Conservation (phyloP, 495 filamentous ascomycete genomes). For the Aspergillus conjunctus region DNA sequence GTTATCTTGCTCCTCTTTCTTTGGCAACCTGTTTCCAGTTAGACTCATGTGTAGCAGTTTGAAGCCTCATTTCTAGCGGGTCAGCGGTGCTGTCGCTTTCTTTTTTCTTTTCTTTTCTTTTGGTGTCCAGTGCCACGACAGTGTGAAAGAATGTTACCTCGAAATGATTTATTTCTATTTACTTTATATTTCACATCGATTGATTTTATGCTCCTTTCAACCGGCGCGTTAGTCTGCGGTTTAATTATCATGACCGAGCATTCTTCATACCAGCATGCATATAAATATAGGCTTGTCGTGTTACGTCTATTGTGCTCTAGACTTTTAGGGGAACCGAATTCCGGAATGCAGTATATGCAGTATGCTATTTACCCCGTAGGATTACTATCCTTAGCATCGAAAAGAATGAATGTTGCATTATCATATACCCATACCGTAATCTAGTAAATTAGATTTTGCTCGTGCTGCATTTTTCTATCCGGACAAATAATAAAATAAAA, state of each 20-base stretch:
- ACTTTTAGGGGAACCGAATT: too few relatives aligned
- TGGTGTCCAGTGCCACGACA: not conserved
- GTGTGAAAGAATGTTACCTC: slow-evolving; percentile 3
- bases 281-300: too few relatives aligned
- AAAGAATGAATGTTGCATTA: too few relatives aligned
- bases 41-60: slow-evolving; percentile 9
- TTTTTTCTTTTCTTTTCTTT: slow-evolving; percentile 5
- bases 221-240: not conserved
- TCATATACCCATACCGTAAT: too few relatives aligned
- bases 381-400: too few relatives aligned
- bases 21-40: slow-evolving; percentile 1
- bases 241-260: too few relatives aligned
- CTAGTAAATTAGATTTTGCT: not conserved
- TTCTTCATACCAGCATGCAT: too few relatives aligned
- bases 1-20: slow-evolving; percentile 8
- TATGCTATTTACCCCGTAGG: too few relatives aligned
- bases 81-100: slow-evolving; percentile 25
- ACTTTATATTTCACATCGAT: not conserved
- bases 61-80: slow-evolving; percentile 12
- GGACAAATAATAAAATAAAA: not conserved
- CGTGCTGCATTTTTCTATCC: not conserved
- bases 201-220: not conserved
- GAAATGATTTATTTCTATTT: not conserved
- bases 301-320: too few relatives aligned
- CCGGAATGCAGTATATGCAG: too few relatives aligned